These are phyloP conservation scores for Dactylis glomerata DNA, from an alignment of 176 grass and related monocot species.

Conservation along the genomic window DNA sequence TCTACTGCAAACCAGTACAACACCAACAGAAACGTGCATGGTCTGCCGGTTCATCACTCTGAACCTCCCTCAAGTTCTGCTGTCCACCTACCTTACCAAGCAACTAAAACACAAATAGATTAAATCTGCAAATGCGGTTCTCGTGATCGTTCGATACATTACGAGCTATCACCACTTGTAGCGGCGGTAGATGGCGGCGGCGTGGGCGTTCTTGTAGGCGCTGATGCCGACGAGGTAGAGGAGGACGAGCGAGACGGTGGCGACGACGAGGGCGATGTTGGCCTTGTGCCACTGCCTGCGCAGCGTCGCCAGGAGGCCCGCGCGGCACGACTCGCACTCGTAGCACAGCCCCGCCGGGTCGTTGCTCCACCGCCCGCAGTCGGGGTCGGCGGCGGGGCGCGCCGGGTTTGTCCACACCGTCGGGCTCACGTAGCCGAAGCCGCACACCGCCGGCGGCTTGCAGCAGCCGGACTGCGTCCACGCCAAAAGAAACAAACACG, in stretches of 20 bases:
- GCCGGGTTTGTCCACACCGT: conserved; percentile 74
- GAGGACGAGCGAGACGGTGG: conserved; percentile 70
- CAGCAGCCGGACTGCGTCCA: conserved; percentile 75
- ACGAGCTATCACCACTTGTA: conserved; percentile 49
- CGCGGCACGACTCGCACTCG: conserved; percentile 80
- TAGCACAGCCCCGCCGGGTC: conserved; percentile 70
- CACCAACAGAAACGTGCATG: neutral
- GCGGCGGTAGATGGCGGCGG: conserved; percentile 67
- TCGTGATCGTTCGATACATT: neutral
- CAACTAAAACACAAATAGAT: neutral
- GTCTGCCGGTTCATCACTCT: neutral
- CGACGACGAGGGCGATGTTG: conserved; percentile 76
- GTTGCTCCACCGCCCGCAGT: conserved; percentile 82
- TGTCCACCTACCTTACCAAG: neutral
- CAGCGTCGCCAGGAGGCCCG: conserved; percentile 68
- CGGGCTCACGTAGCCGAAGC: conserved; percentile 73
- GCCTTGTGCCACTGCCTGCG: conserved; percentile 80
- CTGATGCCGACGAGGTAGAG: conserved; percentile 91
- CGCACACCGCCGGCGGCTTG: conserved; percentile 75
- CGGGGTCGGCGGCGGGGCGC: conserved; percentile 38
- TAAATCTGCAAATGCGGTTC: neutral
- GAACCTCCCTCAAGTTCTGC: neutral
- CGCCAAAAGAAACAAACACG: neutral
- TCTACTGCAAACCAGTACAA: neutral
- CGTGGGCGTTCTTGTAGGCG: conserved; percentile 92